Conservation (phyloP, 2,329 filamentous ascomycete species). For the Beauveria sp. region DNA sequence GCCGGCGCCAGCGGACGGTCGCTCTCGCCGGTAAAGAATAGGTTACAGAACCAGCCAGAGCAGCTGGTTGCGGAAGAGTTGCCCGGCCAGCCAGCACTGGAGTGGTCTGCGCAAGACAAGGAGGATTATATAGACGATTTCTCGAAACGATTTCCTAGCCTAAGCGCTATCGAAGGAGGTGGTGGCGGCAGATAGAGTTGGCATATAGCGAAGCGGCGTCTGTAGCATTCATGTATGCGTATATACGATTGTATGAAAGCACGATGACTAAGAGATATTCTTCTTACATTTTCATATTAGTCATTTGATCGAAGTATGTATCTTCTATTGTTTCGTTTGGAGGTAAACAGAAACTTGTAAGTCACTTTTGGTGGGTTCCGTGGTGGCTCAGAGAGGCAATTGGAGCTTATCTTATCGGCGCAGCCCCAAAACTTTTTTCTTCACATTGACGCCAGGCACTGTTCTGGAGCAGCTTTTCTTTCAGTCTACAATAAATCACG, state of each 20-base stretch:
- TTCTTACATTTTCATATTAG: not conserved
- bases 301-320: too few relatives aligned
- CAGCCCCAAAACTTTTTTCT: conserved; percentile 20
- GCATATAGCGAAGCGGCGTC: not conserved
- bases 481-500: conserved; percentile 9
- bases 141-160: conserved; percentile 76
- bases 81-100: conserved; percentile 40
- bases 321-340: too few relatives aligned
- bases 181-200: not conserved
- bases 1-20: conserved; percentile 20
- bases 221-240: not conserved
- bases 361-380: not conserved
- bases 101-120: conserved; percentile 50
- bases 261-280: not conserved
- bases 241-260: conserved; percentile 1
- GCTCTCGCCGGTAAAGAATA: conserved; percentile 38
- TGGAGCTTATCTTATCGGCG: conserved; percentile 26
- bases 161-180: conserved; percentile 62
- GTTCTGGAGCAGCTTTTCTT: not conserved
- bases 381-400: not conserved
- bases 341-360: not conserved
- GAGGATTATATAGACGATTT: conserved; percentile 66
- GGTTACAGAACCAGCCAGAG: conserved; percentile 21
- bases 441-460: not conserved
- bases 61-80: conserved; percentile 38